Base-by-base conservation (phyloP, 352 stramenopile genomes). In the Phytophthora agathidicida region DNA sequence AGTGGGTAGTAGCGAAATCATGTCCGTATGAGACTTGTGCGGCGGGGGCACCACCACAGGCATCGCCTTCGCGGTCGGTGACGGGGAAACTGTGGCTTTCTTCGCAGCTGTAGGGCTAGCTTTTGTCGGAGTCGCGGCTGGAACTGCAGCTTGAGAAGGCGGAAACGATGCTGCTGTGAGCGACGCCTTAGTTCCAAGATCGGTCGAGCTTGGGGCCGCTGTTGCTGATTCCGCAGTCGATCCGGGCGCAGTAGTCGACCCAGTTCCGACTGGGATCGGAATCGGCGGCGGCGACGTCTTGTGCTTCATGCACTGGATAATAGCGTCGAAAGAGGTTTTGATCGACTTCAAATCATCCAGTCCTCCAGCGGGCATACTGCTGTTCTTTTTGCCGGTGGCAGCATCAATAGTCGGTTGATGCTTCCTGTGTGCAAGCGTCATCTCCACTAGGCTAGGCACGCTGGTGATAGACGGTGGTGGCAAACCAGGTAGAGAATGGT, bases 271-370 rank as follows among this genome's bases (percentile, higher is more conserved):
- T 7, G 68, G 68, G 24, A 92, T 90, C 11, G 85, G 85, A 26
- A 94, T 91, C 6, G 83, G 81, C 6, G 86, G 80, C 14, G 84
- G 74, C 13, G 83, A 72, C 4, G 80, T 77, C 60, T 95, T 93
- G 38, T 75, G 73, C 64, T 94, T 94, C 85, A 94, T 92, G 42
- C 85, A 91, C 55, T 91, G 83, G 11, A 94, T 86, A 46, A 94
- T 94, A 31, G 83, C 82, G 30, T 92, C 82, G 31, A 94, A 94
- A 20, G 85, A 94, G 5, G 65, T 83, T 26, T 75, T 78, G 54
- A 94, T 91, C 24, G 85, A 90, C 63, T 89, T 87, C 19, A 93
- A 63, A 60, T 93, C 83, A 37, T 89, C 77, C 28, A 84, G 49
- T n/a, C 64, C 66, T 23, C 54, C 60, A 52, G 32, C 26, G 27